Evolutionary conservation across 2,329 filamentous ascomycete genomes (phyloP).

Genomic region (Arthrobotrys sphaeroides): DNA sequence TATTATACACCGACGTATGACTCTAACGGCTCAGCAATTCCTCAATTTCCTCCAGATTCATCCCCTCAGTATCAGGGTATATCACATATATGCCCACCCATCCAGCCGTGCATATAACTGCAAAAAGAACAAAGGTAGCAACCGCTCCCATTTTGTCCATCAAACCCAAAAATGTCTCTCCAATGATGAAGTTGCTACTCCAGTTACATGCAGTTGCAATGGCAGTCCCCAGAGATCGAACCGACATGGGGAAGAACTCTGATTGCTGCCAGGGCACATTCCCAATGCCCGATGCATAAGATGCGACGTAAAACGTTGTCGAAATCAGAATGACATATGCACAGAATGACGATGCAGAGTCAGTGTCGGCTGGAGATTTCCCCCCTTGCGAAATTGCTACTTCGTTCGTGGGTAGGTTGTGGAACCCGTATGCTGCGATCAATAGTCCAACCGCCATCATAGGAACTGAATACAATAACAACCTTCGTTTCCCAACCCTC

Average conservation of each 20-base stretch:
- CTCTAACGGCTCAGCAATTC: slow-evolving; percentile 37
- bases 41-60: slow-evolving; percentile 67
- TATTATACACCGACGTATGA: neutral
- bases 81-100: slow-evolving; percentile 65
- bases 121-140: slow-evolving; percentile 51
- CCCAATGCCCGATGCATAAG: slow-evolving; percentile 86
- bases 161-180: slow-evolving; percentile 85
- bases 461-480: slow-evolving; percentile 83
- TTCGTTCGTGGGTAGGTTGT: slow-evolving; percentile 61
- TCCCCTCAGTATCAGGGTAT: slow-evolving; percentile 68
- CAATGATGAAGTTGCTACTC: slow-evolving; percentile 85
- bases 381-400: neutral
- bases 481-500: slow-evolving; percentile 78
- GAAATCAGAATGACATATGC: slow-evolving; percentile 72
- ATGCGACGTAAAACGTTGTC: slow-evolving; percentile 83
- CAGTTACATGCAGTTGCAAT: slow-evolving; percentile 85
- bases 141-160: slow-evolving; percentile 72
- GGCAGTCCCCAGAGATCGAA: slow-evolving; percentile 76
- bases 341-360: slow-evolving; percentile 58
- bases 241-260: slow-evolving; percentile 83
- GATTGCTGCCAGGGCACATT: slow-evolving; percentile 91
- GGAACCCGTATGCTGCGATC: slow-evolving; percentile 77
- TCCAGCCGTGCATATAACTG: slow-evolving; percentile 62
- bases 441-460: slow-evolving; percentile 81
- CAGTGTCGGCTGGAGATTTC: neutral